These are phyloP conservation scores for Verticillium dahliae DNA, from an alignment of 2,329 filamentous ascomycete genomes.

Conservation along the genomic window DNA sequence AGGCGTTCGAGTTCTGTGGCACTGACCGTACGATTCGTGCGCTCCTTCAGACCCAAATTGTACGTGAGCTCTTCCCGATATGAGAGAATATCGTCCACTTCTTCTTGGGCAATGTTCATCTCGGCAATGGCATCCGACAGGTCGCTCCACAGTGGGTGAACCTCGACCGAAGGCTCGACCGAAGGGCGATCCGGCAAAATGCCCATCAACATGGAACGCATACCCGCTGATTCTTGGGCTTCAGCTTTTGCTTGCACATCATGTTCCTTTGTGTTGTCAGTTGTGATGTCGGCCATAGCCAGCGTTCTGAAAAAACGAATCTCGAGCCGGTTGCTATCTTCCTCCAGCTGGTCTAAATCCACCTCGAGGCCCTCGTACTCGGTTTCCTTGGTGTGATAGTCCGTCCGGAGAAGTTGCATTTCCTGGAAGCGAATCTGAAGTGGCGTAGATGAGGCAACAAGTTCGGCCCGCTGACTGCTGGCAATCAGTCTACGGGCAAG, in stretches of 20 bases:
- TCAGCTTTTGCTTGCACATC: constrained; percentile 5
- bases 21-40: constrained; percentile 18
- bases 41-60: constrained; percentile 25
- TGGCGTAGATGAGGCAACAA: constrained; percentile 10
- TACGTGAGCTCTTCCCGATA: constrained; percentile 30
- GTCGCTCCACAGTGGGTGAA: constrained; percentile 40
- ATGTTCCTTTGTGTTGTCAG: not conserved
- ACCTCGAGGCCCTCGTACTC: constrained; percentile 29
- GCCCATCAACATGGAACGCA: constrained; percentile 19
- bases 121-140: constrained; percentile 37
- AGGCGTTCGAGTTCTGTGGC: constrained; percentile 37
- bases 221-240: not conserved
- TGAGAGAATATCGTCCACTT: constrained; percentile 35
- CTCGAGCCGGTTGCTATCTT: constrained; percentile 26
- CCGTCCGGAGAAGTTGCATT: constrained; percentile 29
- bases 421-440: constrained; percentile 17
- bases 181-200: constrained; percentile 25
- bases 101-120: constrained; percentile 39
- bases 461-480: constrained; percentile 12
- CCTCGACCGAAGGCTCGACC: constrained; percentile 31
- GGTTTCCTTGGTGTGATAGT: constrained; percentile 27
- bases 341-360: constrained; percentile 27
- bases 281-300: constrained; percentile 10
- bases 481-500: constrained; percentile 28
- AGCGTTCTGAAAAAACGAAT: constrained; percentile 30